Base-by-base conservation (phyloP, 2,329 filamentous ascomycete genomes). In the Grosmannia clavigera region DNA sequence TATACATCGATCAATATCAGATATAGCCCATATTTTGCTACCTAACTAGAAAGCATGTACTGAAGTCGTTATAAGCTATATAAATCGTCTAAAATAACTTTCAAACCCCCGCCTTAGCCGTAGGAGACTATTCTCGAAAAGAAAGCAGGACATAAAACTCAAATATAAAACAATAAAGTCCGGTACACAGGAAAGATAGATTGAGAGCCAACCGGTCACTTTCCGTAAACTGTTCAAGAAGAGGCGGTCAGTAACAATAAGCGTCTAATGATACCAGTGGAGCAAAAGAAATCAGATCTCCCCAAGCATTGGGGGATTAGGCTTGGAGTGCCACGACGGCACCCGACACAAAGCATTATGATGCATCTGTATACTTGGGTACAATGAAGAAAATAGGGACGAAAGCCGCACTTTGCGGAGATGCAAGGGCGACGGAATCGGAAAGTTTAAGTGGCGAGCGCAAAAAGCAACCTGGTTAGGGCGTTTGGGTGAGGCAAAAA, bases 181-280 rank as follows among this genome's bases (percentile, higher is more conserved):
- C n/a, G 22, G 53, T 35, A n/a, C 52, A 54, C 16, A 22, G 16
- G 16, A n/a, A 14, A 46, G 3, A n/a, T 46, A 19, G 12, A 40
- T 53, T 12, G 19, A 33, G 35, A 33, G 14, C 14, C 7, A 35
- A 10, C 33, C 33, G n/a, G n/a, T 59, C 48, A 61, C 22, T 61
- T 57, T 9, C 60, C 60, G 29, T 59, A 59, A 29, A 38, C 60
- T 61, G 25, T 31, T 35, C 14, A 5, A 5, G 43, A 50, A 59
- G n/a, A 31, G 31, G 60, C 57, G 60, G 60, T 61, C 60, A 61
- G 57, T 52, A 38, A 11, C 27, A 40, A 40, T 51, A 33, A 35
- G 14, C 5, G 22, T 40, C 19, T 35, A 40, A 25, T 19, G 50
- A 5, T 29, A 6, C 16, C 16, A 12, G 25, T 6, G 35, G 35